Conservation (phyloP, 768 basidiomycete species). For the Boletus fagicola region DNA sequence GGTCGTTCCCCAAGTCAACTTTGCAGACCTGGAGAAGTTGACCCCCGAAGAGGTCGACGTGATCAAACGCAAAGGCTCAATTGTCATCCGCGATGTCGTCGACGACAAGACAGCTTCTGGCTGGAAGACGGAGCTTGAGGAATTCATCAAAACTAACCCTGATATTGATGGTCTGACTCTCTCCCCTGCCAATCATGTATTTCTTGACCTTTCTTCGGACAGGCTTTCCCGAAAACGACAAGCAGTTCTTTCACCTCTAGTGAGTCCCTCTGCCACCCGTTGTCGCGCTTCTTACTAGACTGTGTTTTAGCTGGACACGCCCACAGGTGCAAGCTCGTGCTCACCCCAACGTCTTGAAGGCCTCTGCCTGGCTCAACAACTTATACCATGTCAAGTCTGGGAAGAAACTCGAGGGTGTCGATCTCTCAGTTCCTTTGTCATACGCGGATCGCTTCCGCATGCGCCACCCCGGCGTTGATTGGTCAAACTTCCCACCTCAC, state of each 20-base stretch:
- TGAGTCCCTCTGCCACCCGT: slow-evolving; percentile 30
- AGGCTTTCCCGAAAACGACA: slow-evolving; percentile 57
- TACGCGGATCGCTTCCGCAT: slow-evolving; percentile 79
- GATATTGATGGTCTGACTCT: slow-evolving; percentile 45
- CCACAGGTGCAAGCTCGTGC: slow-evolving; percentile 68
- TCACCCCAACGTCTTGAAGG: slow-evolving; percentile 61
- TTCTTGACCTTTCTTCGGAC: neutral
- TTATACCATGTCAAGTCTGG: slow-evolving; percentile 51
- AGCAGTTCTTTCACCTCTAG: slow-evolving; percentile 76
- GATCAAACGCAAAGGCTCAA: slow-evolving; percentile 54
- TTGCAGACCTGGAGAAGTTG: slow-evolving; percentile 50
- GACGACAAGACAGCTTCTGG: slow-evolving; percentile 50
- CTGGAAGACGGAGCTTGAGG: slow-evolving; percentile 58
- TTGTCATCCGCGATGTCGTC: slow-evolving; percentile 63
- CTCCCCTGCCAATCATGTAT: neutral
- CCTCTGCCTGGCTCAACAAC: slow-evolving; percentile 59
- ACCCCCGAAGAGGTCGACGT: slow-evolving; percentile 43
- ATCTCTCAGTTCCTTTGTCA: slow-evolving; percentile 57
- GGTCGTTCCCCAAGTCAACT: slow-evolving; percentile 64
- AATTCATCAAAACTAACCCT: slow-evolving; percentile 58
- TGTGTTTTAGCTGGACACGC: slow-evolving; percentile 40
- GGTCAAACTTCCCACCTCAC: slow-evolving; percentile 54
- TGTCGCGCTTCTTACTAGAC: neutral
- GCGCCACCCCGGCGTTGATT: slow-evolving; percentile 59
- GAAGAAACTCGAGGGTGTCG: slow-evolving; percentile 47